Conservation (phyloP, 306 rosid genomes). For the Fragaria vesca region DNA sequence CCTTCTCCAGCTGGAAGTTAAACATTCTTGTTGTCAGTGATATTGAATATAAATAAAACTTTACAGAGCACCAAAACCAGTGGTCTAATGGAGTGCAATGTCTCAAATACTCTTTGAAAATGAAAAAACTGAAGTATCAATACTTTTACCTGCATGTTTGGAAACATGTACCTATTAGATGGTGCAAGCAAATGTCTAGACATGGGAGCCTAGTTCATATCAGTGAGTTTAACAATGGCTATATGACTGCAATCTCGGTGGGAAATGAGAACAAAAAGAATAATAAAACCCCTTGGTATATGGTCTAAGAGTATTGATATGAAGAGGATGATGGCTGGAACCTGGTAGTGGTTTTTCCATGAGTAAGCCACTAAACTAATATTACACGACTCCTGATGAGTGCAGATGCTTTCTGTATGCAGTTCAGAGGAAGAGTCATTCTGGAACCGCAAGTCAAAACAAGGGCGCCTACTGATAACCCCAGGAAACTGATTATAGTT, state of each 20-base stretch:
- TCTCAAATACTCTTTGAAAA: slow-evolving; percentile 24
- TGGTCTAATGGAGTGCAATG: neutral
- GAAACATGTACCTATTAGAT: neutral
- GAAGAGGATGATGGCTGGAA: slow-evolving; percentile 27
- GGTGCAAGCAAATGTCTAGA: neutral
- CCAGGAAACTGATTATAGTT: neutral
- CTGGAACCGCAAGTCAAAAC: neutral
- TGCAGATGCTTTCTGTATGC: slow-evolving; percentile 17
- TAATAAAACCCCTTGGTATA: slow-evolving; percentile 15
- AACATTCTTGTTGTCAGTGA: slow-evolving; percentile 21
- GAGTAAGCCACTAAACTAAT: slow-evolving; percentile 2
- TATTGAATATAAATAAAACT: slow-evolving; percentile 13
- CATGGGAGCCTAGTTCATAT: slow-evolving; percentile 6
- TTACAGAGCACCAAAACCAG: slow-evolving; percentile 10
- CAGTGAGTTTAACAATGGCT: slow-evolving; percentile 20
- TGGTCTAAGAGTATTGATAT: slow-evolving; percentile 25
- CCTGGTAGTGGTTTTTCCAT: slow-evolving; percentile 21
- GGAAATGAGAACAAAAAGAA: slow-evolving; percentile 10
- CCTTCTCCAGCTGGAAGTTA: slow-evolving; percentile 82
- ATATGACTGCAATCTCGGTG: slow-evolving; percentile 16
- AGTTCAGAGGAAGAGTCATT: slow-evolving; percentile 19
- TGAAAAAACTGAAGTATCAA: slow-evolving; percentile 7
- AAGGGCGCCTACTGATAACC: neutral
- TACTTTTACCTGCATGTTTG: neutral
- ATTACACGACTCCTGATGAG: neutral